Base-by-base conservation (phyloP, 768 basidiomycete species). In the Austroboletus festivus region DNA sequence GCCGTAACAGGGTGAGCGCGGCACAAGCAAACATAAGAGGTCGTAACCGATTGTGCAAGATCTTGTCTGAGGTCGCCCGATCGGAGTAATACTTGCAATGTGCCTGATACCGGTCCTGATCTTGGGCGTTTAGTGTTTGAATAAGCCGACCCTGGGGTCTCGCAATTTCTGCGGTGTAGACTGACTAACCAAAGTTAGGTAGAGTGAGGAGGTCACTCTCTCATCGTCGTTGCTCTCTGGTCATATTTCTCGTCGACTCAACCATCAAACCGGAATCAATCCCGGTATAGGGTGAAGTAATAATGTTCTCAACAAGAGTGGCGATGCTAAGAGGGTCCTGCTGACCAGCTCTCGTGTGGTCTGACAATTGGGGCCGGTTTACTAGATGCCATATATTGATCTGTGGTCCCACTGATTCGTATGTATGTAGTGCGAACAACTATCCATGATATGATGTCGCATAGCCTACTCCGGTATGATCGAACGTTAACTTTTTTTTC, bases 91-190 rank as follows among this genome's bases (percentile, higher is more conserved):
- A 44, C 47, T 37, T 51, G 42, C 39, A 53, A 50, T 39, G 68
- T 67, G 59, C 66, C 68, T 67, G 65, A 63, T 53, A 30, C 43
- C 42, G 64, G 64, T 47, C 57, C 60, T 65, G 61, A 68, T 60
- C 58, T 62, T 53, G 52, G 23, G 56, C 46, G 44, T 51, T 49
- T 47, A 56, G 44, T 38, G 49, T 46, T 47, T 51, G 57, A 48
- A 48, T 60, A 49, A 51, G 43, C 42, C 20, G 61, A 59, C 58
- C 66, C 65, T 66, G 64, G 59, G n/a, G 33, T 19, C 41, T 49
- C 42, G 47, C 50, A 52, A 52, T 39, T 60, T 52, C 48, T 52
- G 47, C 48, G 51, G 37, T 45, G 38, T n/a, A n/a, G 42, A 30
- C 22, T 38, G 44, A 53, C 57, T 68, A 63, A 64, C 66, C 68